A percentile compares a stretch with the other conserved stretches of the same genome.
Evolutionary conservation across 306 rosid genomes (phyloP).

Genomic region (Acacia melanoxylon): DNA sequence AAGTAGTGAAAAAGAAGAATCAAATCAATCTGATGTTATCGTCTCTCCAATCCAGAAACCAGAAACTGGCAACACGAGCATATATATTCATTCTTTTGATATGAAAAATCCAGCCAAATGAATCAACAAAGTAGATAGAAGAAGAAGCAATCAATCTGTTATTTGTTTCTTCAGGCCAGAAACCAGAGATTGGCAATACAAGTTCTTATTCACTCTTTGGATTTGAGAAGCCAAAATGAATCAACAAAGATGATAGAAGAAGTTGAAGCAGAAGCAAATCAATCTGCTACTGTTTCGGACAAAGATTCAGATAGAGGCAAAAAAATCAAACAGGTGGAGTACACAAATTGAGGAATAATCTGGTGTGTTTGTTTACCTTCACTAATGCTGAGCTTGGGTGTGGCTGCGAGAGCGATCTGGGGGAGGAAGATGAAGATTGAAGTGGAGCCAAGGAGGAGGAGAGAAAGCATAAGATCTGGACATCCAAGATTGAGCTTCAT

Average conservation of each 20-base stretch:
- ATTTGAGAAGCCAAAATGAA: not conserved
- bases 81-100: not conserved
- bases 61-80: not conserved
- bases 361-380: conserved; percentile 48
- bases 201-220: not conserved
- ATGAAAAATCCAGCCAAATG: not conserved
- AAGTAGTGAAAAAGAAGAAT: not conserved
- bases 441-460: conserved; percentile 41
- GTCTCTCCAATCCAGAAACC: not conserved
- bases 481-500: conserved; percentile 39
- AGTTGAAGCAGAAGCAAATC: not conserved
- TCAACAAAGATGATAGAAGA: not conserved
- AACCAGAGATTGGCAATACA: not conserved
- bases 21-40: not conserved
- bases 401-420: conserved; percentile 45
- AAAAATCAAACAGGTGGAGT: not conserved
- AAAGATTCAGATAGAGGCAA: not conserved
- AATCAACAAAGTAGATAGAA: not conserved
- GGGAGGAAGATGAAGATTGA: conserved; percentile 32
- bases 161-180: not conserved
- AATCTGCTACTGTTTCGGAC: not conserved
- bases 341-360: not conserved
- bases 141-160: not conserved
- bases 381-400: conserved; percentile 52
- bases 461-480: conserved; percentile 31